Base-by-base conservation (phyloP, 148 eudicot species). In the Rhododendron ferrugineum region DNA sequence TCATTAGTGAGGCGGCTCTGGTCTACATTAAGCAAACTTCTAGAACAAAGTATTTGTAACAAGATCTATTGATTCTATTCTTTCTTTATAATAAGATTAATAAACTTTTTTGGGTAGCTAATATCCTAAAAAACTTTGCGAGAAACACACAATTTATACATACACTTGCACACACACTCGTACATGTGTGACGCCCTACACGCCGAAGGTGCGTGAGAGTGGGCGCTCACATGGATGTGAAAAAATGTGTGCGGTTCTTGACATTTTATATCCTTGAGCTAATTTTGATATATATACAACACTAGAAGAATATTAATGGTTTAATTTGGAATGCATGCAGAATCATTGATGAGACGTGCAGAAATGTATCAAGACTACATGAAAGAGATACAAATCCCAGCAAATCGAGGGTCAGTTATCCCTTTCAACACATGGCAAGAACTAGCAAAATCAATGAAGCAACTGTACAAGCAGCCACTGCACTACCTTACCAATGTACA, bases 361-460 rank as follows among this genome's bases (percentile, higher is more conserved):
- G 30, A 58, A 20, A 36, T 34, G 83, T 81, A 58, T 81, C 83
- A 81, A 37, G 83, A 56, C 13, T 81, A 36, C 73, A 81, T 81
- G 73, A 58, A 81, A 4, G 30, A 58, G 72, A 37, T 81, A 3
- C 0, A 56, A 58, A 58, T 81, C 23, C 83, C 83, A 36, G 37
- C 9, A 22, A 5, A 2, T 11, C 49, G 83, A 20, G 73, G 72
- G 20, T 37, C 83, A 6, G 5, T 11, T 1, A 54, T 80, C 15
- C 68, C 83, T 18, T 80, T 80, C 83, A 9, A 54, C 60, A 80
- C 83, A 80, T 80, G 83, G 73, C 34, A 37, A 36, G 49, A 13
- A 2, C 72, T 36, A 22, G 83, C 20, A 42, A 36, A 81, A 56
- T 58, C 73, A 26, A 18, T 60, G 20, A 81, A 81, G 26, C 72